Percentiles rank a stretch among this genome's conserved stretches.
Conservation (phyloP, 1,284 basidiomycete genomes). For the Marasmius tenuissimus region DNA sequence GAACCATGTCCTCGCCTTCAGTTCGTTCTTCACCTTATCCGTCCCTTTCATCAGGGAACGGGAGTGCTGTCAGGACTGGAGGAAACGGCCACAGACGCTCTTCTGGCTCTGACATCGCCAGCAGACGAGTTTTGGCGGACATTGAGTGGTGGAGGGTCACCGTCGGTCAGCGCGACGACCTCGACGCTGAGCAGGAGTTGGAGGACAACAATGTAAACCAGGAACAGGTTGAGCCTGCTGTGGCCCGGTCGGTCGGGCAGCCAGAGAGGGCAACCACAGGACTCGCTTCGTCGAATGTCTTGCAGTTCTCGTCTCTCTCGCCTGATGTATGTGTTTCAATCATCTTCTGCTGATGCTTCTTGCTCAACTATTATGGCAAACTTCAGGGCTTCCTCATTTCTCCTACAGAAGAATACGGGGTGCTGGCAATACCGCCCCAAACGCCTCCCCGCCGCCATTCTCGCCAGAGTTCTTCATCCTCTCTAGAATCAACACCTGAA, state of each 20-base stretch:
- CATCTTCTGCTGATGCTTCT: not conserved
- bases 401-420: constrained; percentile 41
- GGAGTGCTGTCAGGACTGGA: constrained; percentile 27
- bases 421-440: constrained; percentile 51
- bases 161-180: constrained; percentile 59
- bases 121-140: constrained; percentile 73
- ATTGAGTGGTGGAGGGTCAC: constrained; percentile 82
- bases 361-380: constrained; percentile 10
- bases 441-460: constrained; percentile 45
- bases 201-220: constrained; percentile 35
- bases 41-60: constrained; percentile 29
- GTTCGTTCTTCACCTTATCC: constrained; percentile 66
- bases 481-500: constrained; percentile 59
- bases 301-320: not conserved
- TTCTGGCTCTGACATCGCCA: constrained; percentile 60
- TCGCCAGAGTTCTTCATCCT: constrained; percentile 51
- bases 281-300: constrained; percentile 7
- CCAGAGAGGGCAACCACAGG: constrained; percentile 15
- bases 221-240: constrained; percentile 16
- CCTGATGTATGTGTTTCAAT: not conserved
- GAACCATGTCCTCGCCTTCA: constrained; percentile 62
- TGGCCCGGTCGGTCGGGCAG: constrained; percentile 16
- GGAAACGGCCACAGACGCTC: constrained; percentile 56
- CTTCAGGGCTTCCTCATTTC: constrained; percentile 23
- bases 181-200: constrained; percentile 39